These are phyloP conservation scores for Penicillium polonicum DNA, from an alignment of 2,329 filamentous ascomycete species.

Conservation along the genomic window DNA sequence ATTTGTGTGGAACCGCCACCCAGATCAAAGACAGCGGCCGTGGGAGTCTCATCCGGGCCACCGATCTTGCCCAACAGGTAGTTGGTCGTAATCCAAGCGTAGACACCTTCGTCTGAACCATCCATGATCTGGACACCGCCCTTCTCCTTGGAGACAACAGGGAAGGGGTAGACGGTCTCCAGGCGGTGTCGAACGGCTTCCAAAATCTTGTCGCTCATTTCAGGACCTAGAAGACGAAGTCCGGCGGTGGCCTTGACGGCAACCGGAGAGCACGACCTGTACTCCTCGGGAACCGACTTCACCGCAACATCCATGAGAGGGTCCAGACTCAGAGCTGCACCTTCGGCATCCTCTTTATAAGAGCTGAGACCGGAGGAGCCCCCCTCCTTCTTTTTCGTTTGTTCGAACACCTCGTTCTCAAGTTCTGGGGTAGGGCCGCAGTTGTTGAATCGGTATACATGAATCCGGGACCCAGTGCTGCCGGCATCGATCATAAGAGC, in stretches of 20 bases:
- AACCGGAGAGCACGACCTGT: conserved; percentile 88
- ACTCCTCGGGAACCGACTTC: conserved; percentile 76
- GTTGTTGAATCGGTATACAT: conserved; percentile 99
- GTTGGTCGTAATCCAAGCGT: conserved; percentile 98
- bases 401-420: conserved; percentile 87
- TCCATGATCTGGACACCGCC: conserved; percentile 96
- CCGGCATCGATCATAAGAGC: conserved; percentile 98
- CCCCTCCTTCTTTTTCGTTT: conserved; percentile 82
- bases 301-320: conserved; percentile 83
- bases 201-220: conserved; percentile 80
- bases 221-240: conserved; percentile 77
- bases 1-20: conserved; percentile 97
- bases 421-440: conserved; percentile 93
- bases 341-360: conserved; percentile 81
- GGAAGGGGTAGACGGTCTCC: conserved; percentile 90
- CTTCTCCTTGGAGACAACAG: conserved; percentile 80
- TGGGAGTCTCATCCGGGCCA: conserved; percentile 81
- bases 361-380: conserved; percentile 76
- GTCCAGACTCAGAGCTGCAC: conserved; percentile 86
- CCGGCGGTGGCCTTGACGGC: conserved; percentile 98
- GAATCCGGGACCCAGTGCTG: conserved; percentile 95
- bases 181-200: conserved; percentile 79
- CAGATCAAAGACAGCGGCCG: conserved; percentile 92
- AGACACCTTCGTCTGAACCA: conserved; percentile 93
- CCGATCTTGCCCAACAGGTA: conserved; percentile 98